Evolutionary conservation across 441 rosid genomes (phyloP), one percentile per base, ranked within the genome.

Genomic region (Erodium moschatum): DNA sequence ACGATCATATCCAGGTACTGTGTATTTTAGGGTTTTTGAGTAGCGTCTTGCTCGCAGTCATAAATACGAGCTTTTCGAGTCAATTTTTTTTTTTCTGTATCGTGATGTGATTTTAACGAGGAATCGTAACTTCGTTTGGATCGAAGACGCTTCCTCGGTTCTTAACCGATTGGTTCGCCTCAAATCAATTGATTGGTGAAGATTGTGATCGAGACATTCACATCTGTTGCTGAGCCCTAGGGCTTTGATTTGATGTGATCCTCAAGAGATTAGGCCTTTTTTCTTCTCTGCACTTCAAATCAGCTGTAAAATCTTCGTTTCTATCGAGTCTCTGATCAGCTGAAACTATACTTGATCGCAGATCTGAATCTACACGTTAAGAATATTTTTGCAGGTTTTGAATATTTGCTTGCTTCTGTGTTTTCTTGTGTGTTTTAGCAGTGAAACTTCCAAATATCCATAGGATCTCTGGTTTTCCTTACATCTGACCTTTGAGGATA

Each of bases 141-240:
- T 52, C 60, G 20, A 52, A 52, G 60, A 7, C 20, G 15, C 9
- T 4, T 8, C 15, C 60, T 52, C 20, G 60, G 48, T 52, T 52
- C 20, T 52, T 52, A 5, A 16, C 60, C 20, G 19, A n/a, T 52
- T 52, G 60, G 15, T 52, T 52, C 4, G 7, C 16, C 20, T 52
- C 6, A 35, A 35, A 35, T 35, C 9, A 5, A 5, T 35, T 8
- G 6, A 35, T 35, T 8, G 9, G 40, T 29, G 31, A 0, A 0
- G 31, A 29, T 29, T 29, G 31, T 29, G 11, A 40, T 40, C 0
- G 61, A 54, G 61, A 54, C 61, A 54, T 54, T 54, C 24, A 54
- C 61, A 18, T 54, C 24, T 54, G 61, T 16, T 54, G 21, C 21
- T 54, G 61, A 52, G 60, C 60, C 60, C 61, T 54, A 54, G 61